Evolutionary conservation across 805 yeast species (phyloP).

Genomic region (Starmerella floris): DNA sequence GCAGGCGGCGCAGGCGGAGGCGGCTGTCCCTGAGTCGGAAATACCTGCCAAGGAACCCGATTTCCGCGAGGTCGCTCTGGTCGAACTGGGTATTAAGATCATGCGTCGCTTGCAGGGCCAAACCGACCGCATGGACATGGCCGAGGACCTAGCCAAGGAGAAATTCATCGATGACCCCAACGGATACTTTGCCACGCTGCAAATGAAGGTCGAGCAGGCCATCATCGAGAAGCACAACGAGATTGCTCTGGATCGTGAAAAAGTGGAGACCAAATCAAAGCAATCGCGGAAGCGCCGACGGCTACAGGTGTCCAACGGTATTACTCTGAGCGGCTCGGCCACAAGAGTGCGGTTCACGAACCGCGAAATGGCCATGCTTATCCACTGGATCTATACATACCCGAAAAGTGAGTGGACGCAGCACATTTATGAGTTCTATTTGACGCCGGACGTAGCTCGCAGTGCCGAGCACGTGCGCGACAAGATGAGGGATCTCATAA

Average conservation of each 20-base stretch:
- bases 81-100: conserved; percentile 18
- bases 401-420: conserved; percentile 14
- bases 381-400: conserved; percentile 17
- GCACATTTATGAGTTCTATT: conserved; percentile 13
- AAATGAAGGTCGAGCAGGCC: conserved; percentile 9
- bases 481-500: conserved; percentile 16
- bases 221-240: conserved; percentile 15
- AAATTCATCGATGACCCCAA: conserved; percentile 7
- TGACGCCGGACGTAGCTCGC: conserved; percentile 5
- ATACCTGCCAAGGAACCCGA: conserved; percentile 12
- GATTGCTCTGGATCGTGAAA: conserved; percentile 15
- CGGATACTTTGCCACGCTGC: conserved; percentile 11
- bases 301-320: conserved; percentile 16
- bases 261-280: conserved; percentile 15
- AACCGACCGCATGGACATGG: conserved; percentile 18
- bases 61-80: conserved; percentile 15
- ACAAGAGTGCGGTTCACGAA: conserved; percentile 19
- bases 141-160: conserved; percentile 15
- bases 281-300: conserved; percentile 17
- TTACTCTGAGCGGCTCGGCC: conserved; percentile 18
- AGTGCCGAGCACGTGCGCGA: conserved; percentile 19
- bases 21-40: conserved; percentile 9
- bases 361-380: conserved; percentile 19
- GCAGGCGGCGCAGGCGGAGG: conserved; percentile 10
- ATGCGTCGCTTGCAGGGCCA: conserved; percentile 19